A percentile compares a stretch with the other conserved stretches of the same genome.
Evolutionary conservation across 352 stramenopile species (phyloP).

Genomic region (Blastocystis sp.): DNA sequence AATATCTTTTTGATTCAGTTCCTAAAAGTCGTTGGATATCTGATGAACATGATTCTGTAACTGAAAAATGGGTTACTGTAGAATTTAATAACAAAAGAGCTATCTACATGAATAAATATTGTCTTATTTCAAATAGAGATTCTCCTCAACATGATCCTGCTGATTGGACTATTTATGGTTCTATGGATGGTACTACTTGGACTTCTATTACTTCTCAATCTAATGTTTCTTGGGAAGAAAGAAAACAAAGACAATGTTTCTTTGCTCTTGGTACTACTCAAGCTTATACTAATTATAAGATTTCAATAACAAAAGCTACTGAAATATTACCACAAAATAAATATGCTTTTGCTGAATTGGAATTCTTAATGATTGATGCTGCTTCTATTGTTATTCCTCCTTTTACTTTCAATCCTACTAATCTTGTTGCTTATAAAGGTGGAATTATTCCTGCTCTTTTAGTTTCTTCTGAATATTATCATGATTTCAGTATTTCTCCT

Average conservation of each 20-base stretch:
- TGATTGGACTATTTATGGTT: constrained; percentile 10
- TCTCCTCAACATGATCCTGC: neutral
- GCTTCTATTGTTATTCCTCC: neutral
- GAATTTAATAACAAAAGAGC: neutral
- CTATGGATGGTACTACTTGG: constrained; percentile 7
- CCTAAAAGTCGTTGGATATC: neutral
- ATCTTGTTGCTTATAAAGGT: neutral
- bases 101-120: constrained; percentile 3
- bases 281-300: neutral
- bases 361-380: constrained; percentile 1
- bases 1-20: constrained; percentile 1
- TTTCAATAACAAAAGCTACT: too few relatives aligned
- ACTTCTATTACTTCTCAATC: too few relatives aligned
- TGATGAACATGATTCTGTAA: neutral
- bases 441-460: neutral
- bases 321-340: too few relatives aligned
- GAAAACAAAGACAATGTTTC: too few relatives aligned
- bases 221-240: too few relatives aligned
- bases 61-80: neutral
- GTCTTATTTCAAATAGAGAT: neutral
- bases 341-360: too few relatives aligned
- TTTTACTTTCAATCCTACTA: neutral
- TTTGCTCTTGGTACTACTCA: constrained; percentile 12
- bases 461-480: neutral
- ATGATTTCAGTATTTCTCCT: neutral